Conservation (phyloP, 192 early-diverging fungal species). For the Chytriomyces confervae region DNA sequence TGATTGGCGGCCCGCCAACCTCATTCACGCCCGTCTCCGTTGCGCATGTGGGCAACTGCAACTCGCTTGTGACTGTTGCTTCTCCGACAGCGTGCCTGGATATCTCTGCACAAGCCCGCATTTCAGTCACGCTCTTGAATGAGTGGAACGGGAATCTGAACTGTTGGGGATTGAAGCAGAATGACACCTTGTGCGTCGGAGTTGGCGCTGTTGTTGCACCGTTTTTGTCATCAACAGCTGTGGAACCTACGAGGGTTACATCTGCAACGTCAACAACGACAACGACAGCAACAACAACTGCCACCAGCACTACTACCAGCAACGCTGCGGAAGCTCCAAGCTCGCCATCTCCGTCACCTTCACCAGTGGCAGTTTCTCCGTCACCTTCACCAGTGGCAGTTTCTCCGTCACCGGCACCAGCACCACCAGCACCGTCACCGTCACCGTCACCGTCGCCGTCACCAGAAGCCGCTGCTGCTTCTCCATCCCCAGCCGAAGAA, state of each 20-base stretch:
- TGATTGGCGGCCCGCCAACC: neutral
- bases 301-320: neutral
- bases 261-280: neutral
- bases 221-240: neutral
- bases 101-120: neutral
- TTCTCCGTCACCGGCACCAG: neutral
- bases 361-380: neutral
- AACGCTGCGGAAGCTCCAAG: neutral
- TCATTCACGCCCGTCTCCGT: neutral
- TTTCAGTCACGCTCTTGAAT: slow-evolving; percentile 19
- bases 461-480: neutral
- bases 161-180: slow-evolving; percentile 28
- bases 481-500: neutral
- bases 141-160: slow-evolving; percentile 22
- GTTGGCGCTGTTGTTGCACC: neutral
- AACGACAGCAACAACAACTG: neutral
- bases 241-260: neutral
- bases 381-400: neutral
- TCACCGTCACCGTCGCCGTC: too few species aligned
- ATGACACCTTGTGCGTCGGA: slow-evolving; percentile 26
- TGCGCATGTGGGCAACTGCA: slow-evolving; percentile 3
- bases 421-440: neutral
- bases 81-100: slow-evolving; percentile 22
- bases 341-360: neutral
- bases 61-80: neutral